Evolutionary conservation across 352 stramenopile genomes (phyloP), one percentile per base, ranked within the genome.

Genomic region (Plasmopara muralis): DNA sequence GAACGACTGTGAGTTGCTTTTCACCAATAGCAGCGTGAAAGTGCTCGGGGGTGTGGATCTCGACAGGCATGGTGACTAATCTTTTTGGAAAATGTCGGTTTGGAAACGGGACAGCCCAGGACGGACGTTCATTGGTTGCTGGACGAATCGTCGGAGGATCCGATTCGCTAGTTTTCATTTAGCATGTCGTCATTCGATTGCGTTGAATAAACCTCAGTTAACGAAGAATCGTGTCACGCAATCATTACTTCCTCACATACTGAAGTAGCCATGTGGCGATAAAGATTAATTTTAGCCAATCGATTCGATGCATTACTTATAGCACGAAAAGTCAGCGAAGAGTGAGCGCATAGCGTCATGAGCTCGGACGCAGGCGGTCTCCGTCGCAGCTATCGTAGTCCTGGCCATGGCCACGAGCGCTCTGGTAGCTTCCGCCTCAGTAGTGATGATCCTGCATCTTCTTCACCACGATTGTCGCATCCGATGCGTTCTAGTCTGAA

Each of bases 1-100:
- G 65, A 39, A 74, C 74, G 31, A 85, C 63, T 13, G 69, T 76
- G 42, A 81, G 47, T 57, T 80, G 68, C 62, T 79, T 77, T 40
- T 70, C 55, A 35, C 49, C 64, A 13, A 79, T 68, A 40, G 64
- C 62, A 38, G 65, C 55, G 47, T 77, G 55, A 55, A 83, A 85
- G 43, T 83, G 65, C 31, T 78, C 70, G 25, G 63, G 40, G 38
- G 60, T 72, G 35, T 74, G 39, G 47, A 85, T 82, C 47, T 71
- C 53, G 47, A 72, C 60, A 44, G 70, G 63, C 56, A 64, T 71
- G 0, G 14, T 58, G 35, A 38, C 15, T 53, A 7, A 16, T 9
- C 9, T 38, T 14, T n/a, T 43, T n/a, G 8, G 12, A 43, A 43
- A 43, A n/a, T 43, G n/a, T 20, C 38, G 4, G n/a, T 3, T 25